phyloP scores from a whole-genome alignment of 352 stramenopile genomes.

The Pythium dissimile region DNA sequence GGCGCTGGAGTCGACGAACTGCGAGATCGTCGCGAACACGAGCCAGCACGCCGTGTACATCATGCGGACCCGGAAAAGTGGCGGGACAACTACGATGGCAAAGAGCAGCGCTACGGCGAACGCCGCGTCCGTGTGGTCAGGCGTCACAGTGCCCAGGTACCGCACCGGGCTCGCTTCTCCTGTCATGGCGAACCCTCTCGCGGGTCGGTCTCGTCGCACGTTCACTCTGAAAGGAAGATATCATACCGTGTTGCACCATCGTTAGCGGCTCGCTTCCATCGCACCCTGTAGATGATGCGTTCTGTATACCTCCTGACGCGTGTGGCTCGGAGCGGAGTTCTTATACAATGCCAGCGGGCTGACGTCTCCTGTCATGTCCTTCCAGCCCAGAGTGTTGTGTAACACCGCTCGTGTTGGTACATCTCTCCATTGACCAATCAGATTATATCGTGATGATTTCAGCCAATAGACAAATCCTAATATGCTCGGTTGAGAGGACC shows the following conservation, averaged over 20 bases:
- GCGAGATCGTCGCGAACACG: slow-evolving; percentile 46
- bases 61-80: slow-evolving; percentile 56
- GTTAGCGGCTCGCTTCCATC: no score
- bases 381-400: no score
- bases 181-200: background rate
- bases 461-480: no score
- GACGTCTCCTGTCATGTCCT: no score
- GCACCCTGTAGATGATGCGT: no score
- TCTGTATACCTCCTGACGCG: no score
- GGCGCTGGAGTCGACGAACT: slow-evolving; percentile 49
- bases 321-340: no score
- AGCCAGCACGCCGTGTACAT: slow-evolving; percentile 85
- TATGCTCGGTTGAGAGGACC: no score
- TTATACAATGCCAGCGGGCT: no score
- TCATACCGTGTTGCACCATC: no score
- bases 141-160: background rate
- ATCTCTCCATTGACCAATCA: slow-evolving; percentile 13
- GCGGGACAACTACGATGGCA: slow-evolving; percentile 51
- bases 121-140: slow-evolving; percentile 31
- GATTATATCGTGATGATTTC: background rate
- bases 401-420: background rate
- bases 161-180: background rate
- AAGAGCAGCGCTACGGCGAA: slow-evolving; percentile 57
- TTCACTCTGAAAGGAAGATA: no score
- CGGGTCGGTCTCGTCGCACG: no score